Evolutionary conservation across 2,329 filamentous ascomycete species (phyloP), one percentile per base, ranked within the genome.

Genomic region (Monosporascus sp.): DNA sequence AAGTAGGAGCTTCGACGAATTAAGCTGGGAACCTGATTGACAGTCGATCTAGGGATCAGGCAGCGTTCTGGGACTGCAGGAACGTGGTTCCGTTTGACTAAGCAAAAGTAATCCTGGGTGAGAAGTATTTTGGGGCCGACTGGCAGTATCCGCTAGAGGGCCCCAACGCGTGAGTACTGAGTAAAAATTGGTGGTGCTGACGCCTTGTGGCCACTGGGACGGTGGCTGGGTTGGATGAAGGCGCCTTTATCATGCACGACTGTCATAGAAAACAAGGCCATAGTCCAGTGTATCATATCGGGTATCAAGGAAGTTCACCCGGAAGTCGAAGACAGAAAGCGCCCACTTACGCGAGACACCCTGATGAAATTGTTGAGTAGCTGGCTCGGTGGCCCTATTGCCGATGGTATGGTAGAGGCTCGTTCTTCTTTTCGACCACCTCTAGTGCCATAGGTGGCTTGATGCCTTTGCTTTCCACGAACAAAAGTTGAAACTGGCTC

Each of bases 41-140:
- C 9, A 27, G 27, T 27, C 9, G 9, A 44, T n/a, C 22, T 18
- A 54, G 54, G 52, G 49, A 6, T 54, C 52, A 7, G 54, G 38
- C 20, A 6, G 48, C 37, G 14, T 50, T 50, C 38, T 41, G 18
- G 39, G 39, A 41, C 18, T 22, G 18, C n/a, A n/a, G 18, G n/a
- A 6, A n/a, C 7, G 1, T 41, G 15, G 39, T 41, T n/a, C 18
- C 18, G 4, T 9, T 9, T 18, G 39, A 22, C 9, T 22, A 5
- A 20, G 39, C 39, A 15, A n/a, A 18, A n/a, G 6, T 7, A 11
- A 20, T 41, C 9, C n/a, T 41, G n/a, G 39, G 39, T 18, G n/a
- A 41, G n/a, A 9, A 9, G n/a, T 22, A 41, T 18, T 41, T 22
- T 20, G 39, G 18, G 39, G 4, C 8, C 5, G 18, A 41, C n/a